These are phyloP conservation scores for Madurella fahalii DNA, from an alignment of 2,329 filamentous ascomycete genomes.

Conservation along the genomic window DNA sequence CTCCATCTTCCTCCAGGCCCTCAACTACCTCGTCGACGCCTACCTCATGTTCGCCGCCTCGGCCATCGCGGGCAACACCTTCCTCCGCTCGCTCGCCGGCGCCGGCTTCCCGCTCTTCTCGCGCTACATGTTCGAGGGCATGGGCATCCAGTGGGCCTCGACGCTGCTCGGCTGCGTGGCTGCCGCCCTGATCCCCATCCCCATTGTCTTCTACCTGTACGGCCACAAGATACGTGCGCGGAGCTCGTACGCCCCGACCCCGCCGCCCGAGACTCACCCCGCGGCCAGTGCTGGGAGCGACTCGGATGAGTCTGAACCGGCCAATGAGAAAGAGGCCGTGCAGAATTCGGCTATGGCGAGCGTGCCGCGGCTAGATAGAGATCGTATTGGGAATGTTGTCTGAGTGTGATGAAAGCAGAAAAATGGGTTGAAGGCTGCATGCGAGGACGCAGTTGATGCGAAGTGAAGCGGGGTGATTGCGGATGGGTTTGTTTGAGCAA, in stretches of 20 bases:
- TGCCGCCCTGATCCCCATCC: conserved; percentile 55
- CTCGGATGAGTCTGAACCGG: conserved; percentile 4
- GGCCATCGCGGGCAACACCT: conserved; percentile 76
- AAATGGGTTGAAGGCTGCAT: too few relatives aligned
- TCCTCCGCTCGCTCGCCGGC: conserved; percentile 72
- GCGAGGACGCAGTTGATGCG: not conserved
- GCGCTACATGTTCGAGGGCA: conserved; percentile 61
- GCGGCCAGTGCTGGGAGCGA: not conserved
- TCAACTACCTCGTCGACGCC: conserved; percentile 79
- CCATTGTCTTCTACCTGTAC: conserved; percentile 59
- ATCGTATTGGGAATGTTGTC: conserved; percentile 9
- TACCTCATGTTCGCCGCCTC: conserved; percentile 72
- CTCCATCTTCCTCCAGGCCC: conserved; percentile 73
- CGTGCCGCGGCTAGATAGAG: conserved; percentile 30
- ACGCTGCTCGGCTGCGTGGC: conserved; percentile 61
- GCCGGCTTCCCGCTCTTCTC: conserved; percentile 79
- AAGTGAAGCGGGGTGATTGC: not conserved
- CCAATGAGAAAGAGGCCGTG: conserved; percentile 31
- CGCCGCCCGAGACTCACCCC: conserved; percentile 21
- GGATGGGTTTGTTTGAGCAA: not conserved
- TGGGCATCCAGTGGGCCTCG: conserved; percentile 59
- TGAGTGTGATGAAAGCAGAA: not conserved
- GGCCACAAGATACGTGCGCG: conserved; percentile 52
- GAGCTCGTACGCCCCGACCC: conserved; percentile 54
- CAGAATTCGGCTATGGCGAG: conserved; percentile 35